These are phyloP conservation scores for Talaromyces albobiverticillius DNA, from an alignment of 2,329 filamentous ascomycete species.

Conservation along the genomic window DNA sequence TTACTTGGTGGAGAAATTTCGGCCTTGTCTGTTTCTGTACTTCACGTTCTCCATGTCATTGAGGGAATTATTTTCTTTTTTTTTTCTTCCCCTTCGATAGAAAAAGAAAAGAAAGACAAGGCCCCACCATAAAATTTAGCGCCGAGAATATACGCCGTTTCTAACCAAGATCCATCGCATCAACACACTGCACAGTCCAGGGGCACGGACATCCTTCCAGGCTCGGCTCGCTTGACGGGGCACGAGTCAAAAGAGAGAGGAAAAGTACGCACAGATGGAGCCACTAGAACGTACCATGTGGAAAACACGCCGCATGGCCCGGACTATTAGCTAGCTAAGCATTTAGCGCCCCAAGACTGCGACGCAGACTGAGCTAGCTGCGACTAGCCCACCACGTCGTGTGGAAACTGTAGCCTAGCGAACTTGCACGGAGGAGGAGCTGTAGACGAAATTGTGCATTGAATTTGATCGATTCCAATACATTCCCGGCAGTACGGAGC, in stretches of 20 bases:
- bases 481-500: too few relatives aligned
- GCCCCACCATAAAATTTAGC: background rate
- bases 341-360: background rate
- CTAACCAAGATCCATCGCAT: background rate
- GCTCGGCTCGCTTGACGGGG: background rate
- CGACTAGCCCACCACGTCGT: background rate
- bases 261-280: too few relatives aligned
- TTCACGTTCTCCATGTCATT: background rate
- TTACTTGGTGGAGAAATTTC: background rate
- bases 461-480: too few relatives aligned
- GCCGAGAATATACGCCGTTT: background rate
- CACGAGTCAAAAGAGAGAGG: too few relatives aligned
- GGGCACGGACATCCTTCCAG: conserved; percentile 1
- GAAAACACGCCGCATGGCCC: conserved; percentile 9
- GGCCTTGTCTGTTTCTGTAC: background rate
- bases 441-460: too few relatives aligned
- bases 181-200: too few relatives aligned
- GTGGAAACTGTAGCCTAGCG: background rate
- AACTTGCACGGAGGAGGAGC: too few relatives aligned
- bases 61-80: background rate
- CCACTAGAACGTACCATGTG: conserved; percentile 5
- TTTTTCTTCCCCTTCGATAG: too few relatives aligned
- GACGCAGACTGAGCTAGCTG: background rate
- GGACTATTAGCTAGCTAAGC: background rate
- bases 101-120: conserved; percentile 8